Base-by-base conservation (phyloP, 257 asterid genomes). In the Nemophila menziesii region DNA sequence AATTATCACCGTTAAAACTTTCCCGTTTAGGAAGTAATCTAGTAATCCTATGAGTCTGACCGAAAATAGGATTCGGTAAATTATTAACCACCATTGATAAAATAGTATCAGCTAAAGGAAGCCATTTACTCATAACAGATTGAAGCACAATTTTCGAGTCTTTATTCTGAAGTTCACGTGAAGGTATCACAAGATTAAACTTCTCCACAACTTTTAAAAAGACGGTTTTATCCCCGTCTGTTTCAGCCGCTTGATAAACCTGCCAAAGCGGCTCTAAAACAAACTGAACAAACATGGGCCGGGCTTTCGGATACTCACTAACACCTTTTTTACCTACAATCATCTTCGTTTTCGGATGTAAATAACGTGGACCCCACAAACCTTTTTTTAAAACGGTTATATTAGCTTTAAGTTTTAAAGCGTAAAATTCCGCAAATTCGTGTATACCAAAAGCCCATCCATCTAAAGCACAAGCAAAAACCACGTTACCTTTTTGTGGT, bases 401-500 rank as follows among this genome's bases (percentile, higher is more conserved):
- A 47, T 89, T 87, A 5, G 85, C 92, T 21, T 83, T 86, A 29
- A 77, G 68, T 70, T 80, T 87, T 34, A 79, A 60, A 57, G 77
- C 93, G 62, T 80, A 87, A 52, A 87, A 65, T 53, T 75, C 75
- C 0, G 89, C 92, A 45, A 87, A 87, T 52, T 66, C 76, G 36
- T 56, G 41, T 46, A 80, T 66, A 46, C 77, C 62, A 56, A 87
- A 87, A 22, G 95, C 97, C 97, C 97, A 87, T 33, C 97, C 97
- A 56, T 87, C 97, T 11, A 83, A 63, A 8, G 86, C 97, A 72
- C 97, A 83, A 0, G 76, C 95, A 68, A 87, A 87, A 26, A 75
- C 80, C 33, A 87, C 97, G 52, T 87, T 87, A 42, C 97, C 97
- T 57, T 87, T 87, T 65, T 87, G 97, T 7, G 97, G 97, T 54